These are phyloP conservation scores for Eimeria necatrix DNA, from an alignment of 169 alveolate species.

Conservation along the genomic window DNA sequence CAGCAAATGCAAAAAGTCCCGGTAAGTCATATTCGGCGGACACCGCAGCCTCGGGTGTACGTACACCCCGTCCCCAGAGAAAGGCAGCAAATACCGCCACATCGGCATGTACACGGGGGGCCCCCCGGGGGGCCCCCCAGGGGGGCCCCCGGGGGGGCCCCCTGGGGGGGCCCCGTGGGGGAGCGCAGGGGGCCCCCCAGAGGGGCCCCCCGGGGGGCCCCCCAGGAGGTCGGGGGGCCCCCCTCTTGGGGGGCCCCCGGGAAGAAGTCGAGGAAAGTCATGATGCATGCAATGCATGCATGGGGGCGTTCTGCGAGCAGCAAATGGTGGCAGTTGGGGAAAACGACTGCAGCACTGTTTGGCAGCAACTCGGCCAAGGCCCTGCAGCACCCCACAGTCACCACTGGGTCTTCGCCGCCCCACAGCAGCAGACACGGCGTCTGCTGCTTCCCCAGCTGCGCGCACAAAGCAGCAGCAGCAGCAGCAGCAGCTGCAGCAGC, in stretches of 20 bases:
- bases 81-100: slow-evolving; percentile 54
- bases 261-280: slow-evolving; percentile 61
- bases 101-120: too few species aligned
- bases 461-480: background rate
- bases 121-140: too few species aligned
- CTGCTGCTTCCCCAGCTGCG: slow-evolving; percentile 10
- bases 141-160: too few species aligned
- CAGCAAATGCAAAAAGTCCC: background rate
- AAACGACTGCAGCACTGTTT: background rate
- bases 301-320: slow-evolving; percentile 44
- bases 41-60: background rate
- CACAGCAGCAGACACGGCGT: slow-evolving; percentile 20
- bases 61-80: slow-evolving; percentile 16
- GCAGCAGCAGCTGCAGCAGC: background rate
- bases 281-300: slow-evolving; percentile 37
- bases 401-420: slow-evolving; percentile 57
- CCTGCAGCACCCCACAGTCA: background rate
- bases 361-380: background rate
- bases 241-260: background rate
- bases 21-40: background rate
- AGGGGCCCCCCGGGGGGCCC: background rate
- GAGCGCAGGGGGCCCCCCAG: too few species aligned
- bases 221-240: background rate
- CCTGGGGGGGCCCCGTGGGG: too few species aligned
- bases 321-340: slow-evolving; percentile 35